Evolutionary conservation across 2,329 filamentous ascomycete genomes (phyloP).

Genomic region (Diaporthe ilicicola): DNA sequence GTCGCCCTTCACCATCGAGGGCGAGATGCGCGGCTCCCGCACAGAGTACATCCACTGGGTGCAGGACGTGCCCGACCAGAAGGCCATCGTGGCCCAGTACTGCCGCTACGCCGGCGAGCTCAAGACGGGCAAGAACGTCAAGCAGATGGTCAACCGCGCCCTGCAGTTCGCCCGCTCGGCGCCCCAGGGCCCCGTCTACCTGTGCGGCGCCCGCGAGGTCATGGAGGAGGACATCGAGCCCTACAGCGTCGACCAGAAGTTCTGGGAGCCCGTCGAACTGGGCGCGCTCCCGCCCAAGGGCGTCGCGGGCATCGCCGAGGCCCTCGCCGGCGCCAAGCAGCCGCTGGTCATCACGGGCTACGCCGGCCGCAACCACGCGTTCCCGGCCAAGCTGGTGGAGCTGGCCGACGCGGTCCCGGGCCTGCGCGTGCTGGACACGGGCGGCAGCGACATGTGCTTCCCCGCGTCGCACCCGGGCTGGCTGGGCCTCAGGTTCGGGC

Average conservation of each 20-base stretch:
- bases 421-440: slow-evolving; percentile 77
- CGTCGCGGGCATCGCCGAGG: slow-evolving; percentile 67
- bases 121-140: slow-evolving; percentile 84
- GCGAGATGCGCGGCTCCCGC: slow-evolving; percentile 50
- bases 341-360: slow-evolving; percentile 79
- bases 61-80: slow-evolving; percentile 52
- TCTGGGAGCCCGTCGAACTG: slow-evolving; percentile 77
- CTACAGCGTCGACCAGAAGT: slow-evolving; percentile 71
- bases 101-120: slow-evolving; percentile 86
- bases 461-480: slow-evolving; percentile 74
- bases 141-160: slow-evolving; percentile 88
- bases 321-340: slow-evolving; percentile 69
- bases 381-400: slow-evolving; percentile 69
- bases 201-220: slow-evolving; percentile 80
- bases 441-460: slow-evolving; percentile 84
- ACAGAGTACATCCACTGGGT: slow-evolving; percentile 55
- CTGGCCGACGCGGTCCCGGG: slow-evolving; percentile 74
- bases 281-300: slow-evolving; percentile 64
- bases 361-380: slow-evolving; percentile 71
- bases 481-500: slow-evolving; percentile 77
- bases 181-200: slow-evolving; percentile 82
- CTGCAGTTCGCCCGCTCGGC: slow-evolving; percentile 82
- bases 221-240: slow-evolving; percentile 86
- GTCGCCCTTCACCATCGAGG: slow-evolving; percentile 52
- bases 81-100: slow-evolving; percentile 76